Base-by-base conservation (phyloP, 306 rosid genomes). In the Cicer judaicum region DNA sequence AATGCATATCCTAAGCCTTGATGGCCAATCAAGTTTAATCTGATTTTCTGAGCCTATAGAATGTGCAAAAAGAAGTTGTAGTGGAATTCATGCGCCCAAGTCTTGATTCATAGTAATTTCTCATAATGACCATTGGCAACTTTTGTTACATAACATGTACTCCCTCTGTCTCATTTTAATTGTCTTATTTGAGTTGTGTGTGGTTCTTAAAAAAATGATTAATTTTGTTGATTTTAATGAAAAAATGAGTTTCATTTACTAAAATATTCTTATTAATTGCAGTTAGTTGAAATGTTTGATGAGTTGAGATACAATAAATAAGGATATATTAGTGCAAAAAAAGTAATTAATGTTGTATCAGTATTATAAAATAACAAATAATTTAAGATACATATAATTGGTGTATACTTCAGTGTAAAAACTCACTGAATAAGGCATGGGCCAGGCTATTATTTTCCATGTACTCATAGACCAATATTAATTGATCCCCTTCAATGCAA, bases 391-490 rank as follows among this genome's bases (percentile, higher is more conserved):
- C 11, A 59, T 36, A 66, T 39, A 46, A 49, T 52, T 52, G 39
- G 54, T 64, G 24, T 36, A 29, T 29, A 14, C 19, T 41, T 47
- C 34, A 13, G 9, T 38, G 64, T 74, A 50, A 72, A 57, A n/a
- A 73, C 89, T 86, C 82, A 89, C 93, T 78, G 78, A 84, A 89
- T 55, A 86, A 77, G 57, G 88, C 83, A 54, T 15, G 78, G 15
- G 90, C 88, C 8, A 89, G 77, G 72, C 77, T 84, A 64, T 88
- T 88, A 63, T 88, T 88, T 76, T 84, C 87, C 86, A 88, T 50
- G 84, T 82, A 89, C 79, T 89, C 93, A 3, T 89, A 89, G 1
- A 86, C 88, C 84, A 89, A 71, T 18, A 89, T 70, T 19, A 89
- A 63, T 36, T 89, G 85, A 76, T 87, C 78, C 54, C 83, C 73